A percentile compares a stretch with the other conserved stretches of the same genome.
phyloP scores from a whole-genome alignment of 2,329 filamentous ascomycete genomes.

The Tolypocladium inflatum region DNA sequence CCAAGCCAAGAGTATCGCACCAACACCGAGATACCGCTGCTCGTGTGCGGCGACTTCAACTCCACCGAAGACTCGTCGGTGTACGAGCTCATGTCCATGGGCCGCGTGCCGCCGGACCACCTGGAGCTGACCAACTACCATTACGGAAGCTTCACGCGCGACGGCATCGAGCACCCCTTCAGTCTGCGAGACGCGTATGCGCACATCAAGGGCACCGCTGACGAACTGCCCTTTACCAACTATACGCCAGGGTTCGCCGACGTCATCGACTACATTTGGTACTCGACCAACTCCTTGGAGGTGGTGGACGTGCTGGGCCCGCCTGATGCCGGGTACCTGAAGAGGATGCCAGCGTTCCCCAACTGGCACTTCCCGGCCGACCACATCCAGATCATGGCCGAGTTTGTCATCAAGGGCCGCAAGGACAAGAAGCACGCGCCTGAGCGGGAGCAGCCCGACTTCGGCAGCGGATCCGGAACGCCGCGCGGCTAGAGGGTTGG shows the following conservation, averaged over 20 bases:
- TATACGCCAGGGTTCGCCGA: constrained; percentile 91
- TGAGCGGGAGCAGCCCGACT: constrained; percentile 52
- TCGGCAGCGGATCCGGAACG: constrained; percentile 31
- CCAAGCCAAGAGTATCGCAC: constrained; percentile 81
- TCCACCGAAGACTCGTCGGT: constrained; percentile 80
- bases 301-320: constrained; percentile 78
- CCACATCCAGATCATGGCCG: constrained; percentile 80
- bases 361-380: constrained; percentile 93
- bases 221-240: constrained; percentile 88
- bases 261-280: constrained; percentile 97
- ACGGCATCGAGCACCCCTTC: constrained; percentile 92
- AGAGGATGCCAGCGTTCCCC: constrained; percentile 81
- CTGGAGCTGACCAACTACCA: constrained; percentile 69
- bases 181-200: constrained; percentile 85
- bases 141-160: constrained; percentile 86
- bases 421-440: constrained; percentile 67
- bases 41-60: constrained; percentile 96
- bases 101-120: constrained; percentile 69
- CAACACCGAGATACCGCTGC: constrained; percentile 78
- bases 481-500: constrained; percentile 17
- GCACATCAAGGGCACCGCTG: constrained; percentile 69
- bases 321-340: constrained; percentile 76
- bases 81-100: constrained; percentile 79
- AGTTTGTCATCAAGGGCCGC: constrained; percentile 80
- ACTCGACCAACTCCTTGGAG: constrained; percentile 81